Percentiles rank a stretch among this genome's conserved stretches.
phyloP scores from a whole-genome alignment of 208 protist genomes.

The Phytomonas sp. region DNA sequence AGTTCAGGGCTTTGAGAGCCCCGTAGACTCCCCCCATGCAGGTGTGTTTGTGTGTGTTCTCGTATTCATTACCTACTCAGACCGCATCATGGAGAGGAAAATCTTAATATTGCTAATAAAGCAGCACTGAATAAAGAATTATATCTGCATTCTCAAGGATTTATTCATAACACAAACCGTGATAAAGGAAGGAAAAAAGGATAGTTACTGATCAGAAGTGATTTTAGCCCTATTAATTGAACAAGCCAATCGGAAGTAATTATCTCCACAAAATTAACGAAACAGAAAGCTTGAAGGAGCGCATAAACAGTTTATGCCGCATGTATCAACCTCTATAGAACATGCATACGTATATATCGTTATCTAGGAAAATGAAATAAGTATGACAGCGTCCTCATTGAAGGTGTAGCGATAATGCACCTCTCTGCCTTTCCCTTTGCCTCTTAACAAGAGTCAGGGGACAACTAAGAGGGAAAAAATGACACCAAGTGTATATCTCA shows the following conservation, averaged over 20 bases:
- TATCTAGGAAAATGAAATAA: not conserved
- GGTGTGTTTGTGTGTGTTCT: not conserved
- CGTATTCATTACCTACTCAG: not conserved
- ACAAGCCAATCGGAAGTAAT: not conserved
- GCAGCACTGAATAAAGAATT: slow-evolving; percentile 4
- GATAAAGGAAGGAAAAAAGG: slow-evolving; percentile 5
- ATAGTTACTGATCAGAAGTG: not conserved
- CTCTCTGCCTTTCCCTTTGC: not conserved
- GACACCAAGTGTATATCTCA: not conserved
- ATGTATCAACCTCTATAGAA: not conserved
- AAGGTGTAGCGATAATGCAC: not conserved
- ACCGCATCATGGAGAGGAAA: not conserved
- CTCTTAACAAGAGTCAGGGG: not conserved
- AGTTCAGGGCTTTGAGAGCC: not conserved
- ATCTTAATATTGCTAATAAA: slow-evolving; percentile 1
- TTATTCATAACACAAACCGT: not conserved
- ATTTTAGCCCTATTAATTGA: not conserved
- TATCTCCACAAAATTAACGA: not conserved
- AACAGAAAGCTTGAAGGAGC: not conserved
- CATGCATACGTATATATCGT: not conserved
- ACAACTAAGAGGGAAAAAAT: not conserved
- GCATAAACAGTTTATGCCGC: not conserved
- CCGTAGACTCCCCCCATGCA: not conserved
- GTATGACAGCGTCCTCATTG: not conserved
- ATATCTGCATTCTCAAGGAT: not conserved